A percentile compares a stretch with the other conserved stretches of the same genome.
These are phyloP conservation scores for Xylariales sp. DNA, from an alignment of 2,329 filamentous ascomycete genomes.

Conservation along the genomic window DNA sequence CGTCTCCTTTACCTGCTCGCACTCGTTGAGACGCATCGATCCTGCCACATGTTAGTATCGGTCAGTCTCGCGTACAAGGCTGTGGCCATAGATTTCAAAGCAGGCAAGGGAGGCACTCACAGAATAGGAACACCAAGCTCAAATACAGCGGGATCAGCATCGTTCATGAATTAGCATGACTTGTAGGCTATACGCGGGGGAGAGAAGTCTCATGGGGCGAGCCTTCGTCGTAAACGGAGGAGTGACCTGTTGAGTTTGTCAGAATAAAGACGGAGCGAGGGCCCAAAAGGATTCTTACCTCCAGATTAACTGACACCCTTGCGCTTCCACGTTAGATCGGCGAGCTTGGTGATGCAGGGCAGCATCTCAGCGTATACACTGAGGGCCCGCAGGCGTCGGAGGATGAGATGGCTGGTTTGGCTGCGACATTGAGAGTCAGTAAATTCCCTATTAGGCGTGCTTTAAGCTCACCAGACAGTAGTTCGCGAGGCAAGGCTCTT, in stretches of 20 bases:
- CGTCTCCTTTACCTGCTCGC: no score
- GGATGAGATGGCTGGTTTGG: constrained; percentile 71
- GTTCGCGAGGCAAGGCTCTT: no score
- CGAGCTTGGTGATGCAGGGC: constrained; percentile 77
- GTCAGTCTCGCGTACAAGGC: no score
- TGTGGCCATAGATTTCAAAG: no score
- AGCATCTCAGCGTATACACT: constrained; percentile 86
- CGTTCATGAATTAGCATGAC: constrained; percentile 8
- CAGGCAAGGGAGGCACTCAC: no score
- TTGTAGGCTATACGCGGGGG: background rate
- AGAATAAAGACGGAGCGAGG: background rate
- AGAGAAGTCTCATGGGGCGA: constrained; percentile 45
- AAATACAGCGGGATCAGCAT: constrained; percentile 78
- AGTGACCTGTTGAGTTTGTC: constrained; percentile 34
- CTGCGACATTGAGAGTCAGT: no score
- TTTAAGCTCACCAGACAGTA: no score
- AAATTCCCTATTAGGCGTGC: no score
- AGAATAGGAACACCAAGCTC: no score
- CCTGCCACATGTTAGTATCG: no score
- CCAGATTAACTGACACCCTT: constrained; percentile 78
- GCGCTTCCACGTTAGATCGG: constrained; percentile 72
- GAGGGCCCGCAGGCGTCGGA: constrained; percentile 69
- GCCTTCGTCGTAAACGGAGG: constrained; percentile 74
- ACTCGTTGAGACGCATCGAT: no score
- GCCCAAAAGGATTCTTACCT: constrained; percentile 36